Evolutionary conservation across 1,284 basidiomycete species (phyloP), one percentile per base, ranked within the genome.

Genomic region (Apiotrichum mycotoxinovorans): DNA sequence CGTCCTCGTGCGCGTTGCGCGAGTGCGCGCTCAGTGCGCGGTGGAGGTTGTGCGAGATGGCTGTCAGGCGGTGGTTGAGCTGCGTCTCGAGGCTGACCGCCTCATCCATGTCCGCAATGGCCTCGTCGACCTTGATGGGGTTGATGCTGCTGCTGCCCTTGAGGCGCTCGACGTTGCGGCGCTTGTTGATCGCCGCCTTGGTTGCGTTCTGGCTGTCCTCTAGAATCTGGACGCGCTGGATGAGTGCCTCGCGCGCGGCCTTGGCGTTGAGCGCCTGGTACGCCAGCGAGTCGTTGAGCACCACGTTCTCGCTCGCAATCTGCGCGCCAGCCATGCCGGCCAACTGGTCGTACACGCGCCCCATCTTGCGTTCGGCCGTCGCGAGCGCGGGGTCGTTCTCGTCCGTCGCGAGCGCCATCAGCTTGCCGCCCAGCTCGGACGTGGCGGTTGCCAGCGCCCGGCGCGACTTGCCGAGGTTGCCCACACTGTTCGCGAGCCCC

Each of bases 191-290:
- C 3, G 91, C 88, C 3, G 85, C 83, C 72, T 96, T 96, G 23
- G 91, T 89, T 2, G 92, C 91, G 7, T 84, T 81, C 63, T 95
- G 91, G 58, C 93, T 90, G 72, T 96, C 93, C 68, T 97, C 93
- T 57, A 96, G 78, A 11, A 95, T 88, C 18, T 85, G 83, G 0
- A 90, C 89, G 10, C 93, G 85, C 79, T 92, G 89, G 56, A 84
- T 82, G 14, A 96, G 77, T 0, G 93, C 92, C 70, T 96, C 92
- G 78, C 80, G 65, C 27, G 91, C 93, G 14, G 92, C 89, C 45
- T 87, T 84, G n/a, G 94, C 91, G 67, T 96, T 96, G 77, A 92
- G 81, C 18, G 91, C 88, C 77, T 96, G 91, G 74, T 97, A 97
- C 1, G 90, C 90, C 52, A 97, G 79, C 0, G 91, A 87, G 73